phyloP scores from a whole-genome alignment of 306 rosid genomes.

The Mimosa pudica region DNA sequence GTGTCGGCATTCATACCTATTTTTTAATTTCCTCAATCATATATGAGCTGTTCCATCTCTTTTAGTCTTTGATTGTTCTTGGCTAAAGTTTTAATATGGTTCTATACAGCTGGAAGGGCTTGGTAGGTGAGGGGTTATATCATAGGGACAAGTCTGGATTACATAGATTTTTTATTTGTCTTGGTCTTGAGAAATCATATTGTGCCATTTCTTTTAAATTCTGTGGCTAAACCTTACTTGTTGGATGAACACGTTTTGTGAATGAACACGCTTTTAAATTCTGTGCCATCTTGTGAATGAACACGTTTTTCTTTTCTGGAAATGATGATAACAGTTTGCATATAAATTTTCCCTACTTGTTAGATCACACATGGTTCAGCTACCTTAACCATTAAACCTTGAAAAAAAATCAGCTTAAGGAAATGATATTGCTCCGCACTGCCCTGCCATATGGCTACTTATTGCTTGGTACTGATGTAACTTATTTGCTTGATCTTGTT shows the following conservation, averaged over 20 bases:
- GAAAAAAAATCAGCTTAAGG: not conserved
- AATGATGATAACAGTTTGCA: constrained; percentile 1
- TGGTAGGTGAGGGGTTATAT: not conserved
- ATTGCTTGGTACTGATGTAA: not conserved
- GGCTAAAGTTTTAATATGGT: constrained; percentile 1
- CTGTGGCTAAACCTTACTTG: not conserved
- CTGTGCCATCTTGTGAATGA: too few species aligned
- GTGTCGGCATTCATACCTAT: not conserved
- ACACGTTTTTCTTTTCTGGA: constrained; percentile 13
- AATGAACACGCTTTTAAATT: not conserved
- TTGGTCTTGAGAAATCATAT: not conserved
- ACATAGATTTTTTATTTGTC: constrained; percentile 8
- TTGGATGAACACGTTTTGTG: not conserved
- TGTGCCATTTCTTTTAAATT: constrained; percentile 1
- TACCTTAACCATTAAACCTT: not conserved
- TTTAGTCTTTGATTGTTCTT: not conserved
- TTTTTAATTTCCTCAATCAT: too few species aligned
- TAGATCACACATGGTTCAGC: not conserved
- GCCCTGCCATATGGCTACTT: not conserved
- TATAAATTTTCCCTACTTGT: not conserved
- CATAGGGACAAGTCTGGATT: not conserved
- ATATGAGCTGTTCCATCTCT: not conserved
- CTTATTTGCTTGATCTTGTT: constrained; percentile 1
- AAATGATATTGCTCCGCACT: not conserved
- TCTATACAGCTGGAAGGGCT: not conserved